phyloP scores from a whole-genome alignment of 2,329 filamentous ascomycete genomes.

The Colletotrichum gigasporum region DNA sequence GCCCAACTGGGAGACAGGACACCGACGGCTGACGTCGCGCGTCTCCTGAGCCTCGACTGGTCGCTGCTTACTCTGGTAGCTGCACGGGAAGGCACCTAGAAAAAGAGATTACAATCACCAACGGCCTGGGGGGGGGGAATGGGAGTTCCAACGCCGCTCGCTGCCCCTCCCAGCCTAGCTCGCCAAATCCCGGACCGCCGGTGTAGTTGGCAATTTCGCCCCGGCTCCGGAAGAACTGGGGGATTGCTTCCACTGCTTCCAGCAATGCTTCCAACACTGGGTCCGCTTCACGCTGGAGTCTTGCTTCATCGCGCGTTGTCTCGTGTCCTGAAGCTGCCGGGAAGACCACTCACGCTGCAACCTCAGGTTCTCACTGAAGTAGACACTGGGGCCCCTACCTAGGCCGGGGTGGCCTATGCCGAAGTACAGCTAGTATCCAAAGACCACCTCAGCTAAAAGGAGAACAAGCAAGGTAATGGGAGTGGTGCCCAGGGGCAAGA shows the following conservation, averaged over 20 bases:
- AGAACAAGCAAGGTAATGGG: neutral
- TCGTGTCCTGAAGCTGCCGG: neutral
- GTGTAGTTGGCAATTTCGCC: slow-evolving; percentile 24
- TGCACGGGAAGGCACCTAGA: too few relatives aligned
- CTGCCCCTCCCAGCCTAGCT: slow-evolving; percentile 14
- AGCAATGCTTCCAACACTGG: neutral
- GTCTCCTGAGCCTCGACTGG: neutral
- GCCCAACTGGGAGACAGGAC: neutral
- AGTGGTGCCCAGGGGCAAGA: neutral
- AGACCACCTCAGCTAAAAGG: slow-evolving; percentile 1
- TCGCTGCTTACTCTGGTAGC: too few relatives aligned
- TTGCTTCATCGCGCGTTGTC: neutral
- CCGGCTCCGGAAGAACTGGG: slow-evolving; percentile 1
- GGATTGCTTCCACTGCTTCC: neutral
- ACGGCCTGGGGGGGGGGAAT: neutral
- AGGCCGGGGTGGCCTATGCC: neutral
- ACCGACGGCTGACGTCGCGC: slow-evolving; percentile 5
- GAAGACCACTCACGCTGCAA: neutral
- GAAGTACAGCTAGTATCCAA: neutral
- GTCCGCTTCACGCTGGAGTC: too few relatives aligned
- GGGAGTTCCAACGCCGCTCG: neutral
- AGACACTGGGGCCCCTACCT: neutral
- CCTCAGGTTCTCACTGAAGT: neutral
- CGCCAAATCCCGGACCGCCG: slow-evolving; percentile 18
- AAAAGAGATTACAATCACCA: slow-evolving; percentile 23